Percentiles rank a stretch among this genome's conserved stretches.
Conservation (phyloP, 192 early-diverging fungal genomes). For the Backusella tarrabulga region DNA sequence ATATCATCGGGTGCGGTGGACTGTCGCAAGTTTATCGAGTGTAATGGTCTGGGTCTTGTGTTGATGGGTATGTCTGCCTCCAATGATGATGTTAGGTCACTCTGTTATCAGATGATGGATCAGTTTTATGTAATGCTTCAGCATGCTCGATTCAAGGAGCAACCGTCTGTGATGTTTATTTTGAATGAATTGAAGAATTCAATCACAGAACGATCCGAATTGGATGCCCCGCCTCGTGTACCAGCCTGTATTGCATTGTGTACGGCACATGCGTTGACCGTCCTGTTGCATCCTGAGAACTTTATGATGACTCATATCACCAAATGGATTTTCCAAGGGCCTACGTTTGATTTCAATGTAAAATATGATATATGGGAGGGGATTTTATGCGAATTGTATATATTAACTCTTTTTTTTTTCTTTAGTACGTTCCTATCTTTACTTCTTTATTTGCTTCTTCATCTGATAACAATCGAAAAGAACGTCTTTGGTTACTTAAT, state of each 20-base stretch:
- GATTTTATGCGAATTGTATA: not conserved
- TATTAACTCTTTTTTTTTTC: not conserved
- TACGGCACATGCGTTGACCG: slow-evolving; percentile 60
- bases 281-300: slow-evolving; percentile 67
- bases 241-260: slow-evolving; percentile 67
- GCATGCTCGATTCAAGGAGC: slow-evolving; percentile 58
- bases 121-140: slow-evolving; percentile 56
- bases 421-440: slow-evolving; percentile 81
- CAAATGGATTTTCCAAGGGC: slow-evolving; percentile 70
- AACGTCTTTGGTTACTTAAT: slow-evolving; percentile 73
- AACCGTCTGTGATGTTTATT: slow-evolving; percentile 66
- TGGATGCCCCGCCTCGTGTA: slow-evolving; percentile 48
- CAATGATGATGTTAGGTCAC: slow-evolving; percentile 52
- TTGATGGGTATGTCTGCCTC: slow-evolving; percentile 62
- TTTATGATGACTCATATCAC: slow-evolving; percentile 77
- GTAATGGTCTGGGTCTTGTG: slow-evolving; percentile 65
- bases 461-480: slow-evolving; percentile 58
- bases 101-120: slow-evolving; percentile 67
- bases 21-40: slow-evolving; percentile 61
- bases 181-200: slow-evolving; percentile 70
- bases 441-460: slow-evolving; percentile 74
- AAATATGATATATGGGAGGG: too few relatives aligned
- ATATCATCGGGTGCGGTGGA: slow-evolving; percentile 55
- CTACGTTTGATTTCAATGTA: slow-evolving; percentile 70
- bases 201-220: slow-evolving; percentile 48